Conservation (phyloP, 306 rosid species). For the Canavalia gladiata region DNA sequence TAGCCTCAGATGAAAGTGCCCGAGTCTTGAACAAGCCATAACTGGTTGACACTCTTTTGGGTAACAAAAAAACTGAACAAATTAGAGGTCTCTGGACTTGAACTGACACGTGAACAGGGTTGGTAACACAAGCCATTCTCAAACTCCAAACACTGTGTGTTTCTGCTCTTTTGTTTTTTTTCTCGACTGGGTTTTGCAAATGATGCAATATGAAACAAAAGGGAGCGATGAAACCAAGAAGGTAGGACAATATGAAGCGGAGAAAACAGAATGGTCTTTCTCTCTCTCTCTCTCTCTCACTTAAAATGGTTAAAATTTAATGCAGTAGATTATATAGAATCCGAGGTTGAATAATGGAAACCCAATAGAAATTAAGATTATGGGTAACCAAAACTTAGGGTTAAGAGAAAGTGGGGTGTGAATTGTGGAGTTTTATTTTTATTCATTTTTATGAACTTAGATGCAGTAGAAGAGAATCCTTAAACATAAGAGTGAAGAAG, state of each 20-base stretch:
- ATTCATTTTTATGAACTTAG: too few species aligned
- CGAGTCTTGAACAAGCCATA: constrained; percentile 47
- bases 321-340: too few species aligned
- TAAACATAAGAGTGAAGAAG: too few species aligned
- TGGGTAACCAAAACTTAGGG: too few species aligned
- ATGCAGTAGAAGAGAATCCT: too few species aligned
- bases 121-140: constrained; percentile 62
- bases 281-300: neutral
- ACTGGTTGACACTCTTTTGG: constrained; percentile 46
- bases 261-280: constrained; percentile 42
- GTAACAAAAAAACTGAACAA: constrained; percentile 48
- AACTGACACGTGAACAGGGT: constrained; percentile 56
- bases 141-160: neutral
- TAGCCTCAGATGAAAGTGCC: constrained; percentile 38
- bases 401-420: too few species aligned
- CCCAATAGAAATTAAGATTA: too few species aligned
- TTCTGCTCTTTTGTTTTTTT: neutral
- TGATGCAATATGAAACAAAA: constrained; percentile 11
- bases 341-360: too few species aligned
- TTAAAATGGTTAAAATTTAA: too few species aligned
- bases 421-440: too few species aligned
- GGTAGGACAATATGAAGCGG: constrained; percentile 36
- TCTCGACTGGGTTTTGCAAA: neutral
- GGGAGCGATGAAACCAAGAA: constrained; percentile 47
- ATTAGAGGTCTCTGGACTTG: constrained; percentile 46